Evolutionary conservation across 176 grass and related monocot genomes (phyloP), one percentile per base, ranked within the genome.

Genomic region (Bolboschoenus planiculmis): DNA sequence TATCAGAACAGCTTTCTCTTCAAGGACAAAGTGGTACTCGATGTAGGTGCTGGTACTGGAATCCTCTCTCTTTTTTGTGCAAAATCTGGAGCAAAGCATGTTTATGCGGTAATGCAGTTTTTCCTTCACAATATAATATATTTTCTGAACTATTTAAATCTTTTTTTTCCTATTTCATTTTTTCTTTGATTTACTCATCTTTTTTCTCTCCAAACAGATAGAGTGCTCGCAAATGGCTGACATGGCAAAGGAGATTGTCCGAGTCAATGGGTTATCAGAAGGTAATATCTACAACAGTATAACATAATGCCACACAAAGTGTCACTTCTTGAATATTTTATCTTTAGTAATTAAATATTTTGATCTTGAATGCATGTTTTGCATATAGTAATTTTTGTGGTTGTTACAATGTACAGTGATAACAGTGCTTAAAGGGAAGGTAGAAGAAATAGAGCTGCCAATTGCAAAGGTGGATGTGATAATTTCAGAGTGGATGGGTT

Each of bases 401-500:
- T 51, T 47, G 13, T 23, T 84, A 72, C 21, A 5, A 82, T 15
- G 16, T 83, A 86, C 91, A 99, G 96, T 90, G 46, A 95, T 99
- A 87, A 99, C 92, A 3, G 93, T 99, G 64, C 74, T 99, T 81
- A 93, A 99, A 89, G 91, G 96, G 34, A 99, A 99, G 88, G 87
- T 99, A 42, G 96, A 99, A 86, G 96, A 99, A 79, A 95, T 95
- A 75, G 91, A 99, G 30, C 92, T 99, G 84, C 96, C 96, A 26
- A 90, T 93, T 58, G 84, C 86, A 20, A 89, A 91, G 83, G 92
- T 99, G 42, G 96, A 95, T 84, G 87, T 99, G 16, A 99, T 99
- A 30, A 93, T 99, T 40, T 99, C 92, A 0, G 96, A 99, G 60
- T 99, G 96, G 96, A 95, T 99, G 96, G 96, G 96, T 47, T 99